Conservation (phyloP, 441 rosid species). For the Viola pubescens region DNA sequence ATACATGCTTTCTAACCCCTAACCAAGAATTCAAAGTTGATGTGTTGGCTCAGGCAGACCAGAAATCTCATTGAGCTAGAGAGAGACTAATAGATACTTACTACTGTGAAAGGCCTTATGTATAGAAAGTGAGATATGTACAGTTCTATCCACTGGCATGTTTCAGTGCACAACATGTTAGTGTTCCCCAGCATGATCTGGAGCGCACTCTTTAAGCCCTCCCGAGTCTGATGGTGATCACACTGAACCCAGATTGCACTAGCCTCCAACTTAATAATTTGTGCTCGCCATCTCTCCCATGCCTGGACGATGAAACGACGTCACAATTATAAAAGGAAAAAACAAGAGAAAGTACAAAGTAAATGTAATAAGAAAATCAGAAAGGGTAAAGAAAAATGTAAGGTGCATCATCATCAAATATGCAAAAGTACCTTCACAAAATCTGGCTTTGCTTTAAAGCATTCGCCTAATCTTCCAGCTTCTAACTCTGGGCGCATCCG, state of each 20-base stretch:
- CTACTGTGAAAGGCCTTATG: conserved; percentile 82
- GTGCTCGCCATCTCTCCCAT: conserved; percentile 92
- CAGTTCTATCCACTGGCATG: conserved; percentile 80
- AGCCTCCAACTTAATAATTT: conserved; percentile 72
- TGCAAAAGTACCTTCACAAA: conserved; percentile 63
- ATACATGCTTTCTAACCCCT: conserved; percentile 92
- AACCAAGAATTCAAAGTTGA: conserved; percentile 16
- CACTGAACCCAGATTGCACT: conserved; percentile 86
- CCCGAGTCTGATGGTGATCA: conserved; percentile 65
- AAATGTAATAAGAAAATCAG: conserved; percentile 1
- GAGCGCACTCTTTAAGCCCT: conserved; percentile 80
- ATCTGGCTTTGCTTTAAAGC: conserved; percentile 78
- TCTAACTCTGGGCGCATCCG: conserved; percentile 65
- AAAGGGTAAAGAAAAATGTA: not conserved
- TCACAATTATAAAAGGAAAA: not conserved
- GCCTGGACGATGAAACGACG: conserved; percentile 39
- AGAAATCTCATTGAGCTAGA: conserved; percentile 1
- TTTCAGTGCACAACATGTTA: conserved; percentile 41
- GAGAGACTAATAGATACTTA: conserved; percentile 17
- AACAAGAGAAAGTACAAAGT: conserved; percentile 5
- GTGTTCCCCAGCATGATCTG: conserved; percentile 78
- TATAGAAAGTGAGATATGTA: conserved; percentile 66
- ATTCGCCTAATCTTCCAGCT: conserved; percentile 71
- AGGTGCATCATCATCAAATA: not conserved
- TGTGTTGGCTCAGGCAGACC: conserved; percentile 7